Percentiles rank a stretch among this genome's conserved stretches.
Conservation (phyloP, 306 rosid genomes). For the Delonix regia region DNA sequence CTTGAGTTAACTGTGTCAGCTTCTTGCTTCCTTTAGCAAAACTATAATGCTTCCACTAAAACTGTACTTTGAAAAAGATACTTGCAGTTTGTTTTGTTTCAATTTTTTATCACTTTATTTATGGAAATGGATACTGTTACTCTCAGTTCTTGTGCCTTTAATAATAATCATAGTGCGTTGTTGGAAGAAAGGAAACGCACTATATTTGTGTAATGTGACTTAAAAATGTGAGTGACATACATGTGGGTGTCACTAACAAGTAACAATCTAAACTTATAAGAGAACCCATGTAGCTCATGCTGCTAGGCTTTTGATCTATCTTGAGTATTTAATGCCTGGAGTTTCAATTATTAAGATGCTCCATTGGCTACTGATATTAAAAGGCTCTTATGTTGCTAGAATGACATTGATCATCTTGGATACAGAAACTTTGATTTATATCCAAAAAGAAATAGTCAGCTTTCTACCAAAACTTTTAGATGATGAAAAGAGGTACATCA, state of each 20-base stretch:
- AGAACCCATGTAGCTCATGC: not conserved
- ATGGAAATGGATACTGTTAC: not conserved
- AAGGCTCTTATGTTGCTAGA: conserved; percentile 4
- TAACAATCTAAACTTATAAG: not conserved
- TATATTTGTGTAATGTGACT: not conserved
- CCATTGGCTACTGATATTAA: not conserved
- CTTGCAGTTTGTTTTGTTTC: not conserved
- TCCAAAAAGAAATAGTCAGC: not conserved
- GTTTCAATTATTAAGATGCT: conserved; percentile 2
- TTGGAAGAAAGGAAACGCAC: conserved; percentile 6
- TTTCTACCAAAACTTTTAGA: not conserved
- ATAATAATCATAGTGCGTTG: conserved; percentile 1
- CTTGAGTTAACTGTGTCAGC: not conserved
- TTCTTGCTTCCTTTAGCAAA: not conserved
- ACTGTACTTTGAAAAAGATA: not conserved
- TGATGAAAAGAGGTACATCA: conserved; percentile 1
- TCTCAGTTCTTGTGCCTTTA: conserved; percentile 11
- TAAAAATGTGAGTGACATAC: not conserved
- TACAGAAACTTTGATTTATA: conserved; percentile 1
- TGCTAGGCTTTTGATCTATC: not conserved
- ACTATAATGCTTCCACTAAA: not conserved
- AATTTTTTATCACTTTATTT: not conserved
- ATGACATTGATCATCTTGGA: not conserved
- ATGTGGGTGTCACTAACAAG: not conserved
- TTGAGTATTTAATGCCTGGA: not conserved